phyloP scores from a whole-genome alignment of 179 eudicot genomes.

The Gypsophila paniculata region DNA sequence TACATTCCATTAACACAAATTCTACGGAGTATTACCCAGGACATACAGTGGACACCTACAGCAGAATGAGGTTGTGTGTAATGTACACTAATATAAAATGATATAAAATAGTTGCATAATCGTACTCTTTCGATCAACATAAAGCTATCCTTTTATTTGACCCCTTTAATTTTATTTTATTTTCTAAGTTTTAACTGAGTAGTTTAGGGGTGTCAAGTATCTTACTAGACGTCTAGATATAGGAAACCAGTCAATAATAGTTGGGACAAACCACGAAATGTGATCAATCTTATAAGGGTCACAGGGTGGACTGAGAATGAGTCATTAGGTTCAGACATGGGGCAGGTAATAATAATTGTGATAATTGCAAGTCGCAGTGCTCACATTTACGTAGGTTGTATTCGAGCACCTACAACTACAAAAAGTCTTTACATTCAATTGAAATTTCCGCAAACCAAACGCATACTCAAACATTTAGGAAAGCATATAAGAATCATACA shows the following conservation, averaged over 20 bases:
- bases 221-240: not conserved
- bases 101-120: not conserved
- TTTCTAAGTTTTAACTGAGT: not conserved
- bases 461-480: not conserved
- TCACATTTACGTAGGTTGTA: not conserved
- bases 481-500: constrained; percentile 43
- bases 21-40: not conserved
- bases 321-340: not conserved
- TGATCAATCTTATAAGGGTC: not conserved
- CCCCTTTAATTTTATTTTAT: not conserved
- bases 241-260: not conserved
- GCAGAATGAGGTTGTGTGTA: not conserved
- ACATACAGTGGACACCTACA: not conserved
- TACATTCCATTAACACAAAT: not conserved
- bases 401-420: not conserved
- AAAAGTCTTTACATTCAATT: not conserved
- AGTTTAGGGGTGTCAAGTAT: not conserved
- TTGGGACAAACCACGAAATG: constrained; percentile 9
- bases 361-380: not conserved
- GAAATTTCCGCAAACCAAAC: not conserved
- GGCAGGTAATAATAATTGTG: not conserved
- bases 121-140: not conserved
- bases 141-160: not conserved
- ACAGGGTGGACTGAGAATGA: not conserved
- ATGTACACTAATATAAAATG: not conserved